Base-by-base conservation (phyloP, 352 stramenopile species). In the Phytophthora nicotianae region DNA sequence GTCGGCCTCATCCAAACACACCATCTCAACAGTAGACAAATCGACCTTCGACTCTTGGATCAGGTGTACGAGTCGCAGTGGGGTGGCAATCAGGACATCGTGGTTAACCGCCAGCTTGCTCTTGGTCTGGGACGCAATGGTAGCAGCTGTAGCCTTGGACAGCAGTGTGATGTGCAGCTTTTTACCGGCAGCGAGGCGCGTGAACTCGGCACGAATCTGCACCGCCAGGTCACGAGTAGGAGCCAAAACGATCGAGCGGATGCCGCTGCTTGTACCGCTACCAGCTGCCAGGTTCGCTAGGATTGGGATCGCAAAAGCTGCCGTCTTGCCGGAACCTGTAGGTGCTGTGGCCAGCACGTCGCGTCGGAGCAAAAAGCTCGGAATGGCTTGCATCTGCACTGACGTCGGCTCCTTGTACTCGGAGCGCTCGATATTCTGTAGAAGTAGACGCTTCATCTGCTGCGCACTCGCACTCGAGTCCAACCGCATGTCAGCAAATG, bases 1-100 rank as follows among this genome's bases (percentile, higher is more conserved):
- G 77, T 99, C 98, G 11, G 96, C 97, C 82, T 99, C 98, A 75
- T 99, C 98, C 14, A 99, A 73, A 40, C 98, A 97, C 10, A 99
- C 80, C 49, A 98, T 89, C 59, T 98, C 81, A 59, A 98, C 89
- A 32, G 72, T 96, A 7, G 76, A 84, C 13, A 89, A 61, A 47
- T 97, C 86, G 7, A 99, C 73, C 48, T 85, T 75, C 13, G 80
- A 70, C 57, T 98, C 79, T 67, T 87, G 85, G 47, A 98, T 84
- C 38, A 98, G 58, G 41, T 90, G 88, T 38, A 99, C 94, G 16
- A 99, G 86, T 16, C 97, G 87, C 68, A 99, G 70, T 4, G 98
- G 98, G 24, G 98, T 99, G 9, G 93, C 88, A 54, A 99, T 95
- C 45, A 99, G 50, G 10, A 99, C 84, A 76, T 99, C 97, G 35